Base-by-base conservation (phyloP, 1,284 basidiomycete species). In the Irpex lacteus region DNA sequence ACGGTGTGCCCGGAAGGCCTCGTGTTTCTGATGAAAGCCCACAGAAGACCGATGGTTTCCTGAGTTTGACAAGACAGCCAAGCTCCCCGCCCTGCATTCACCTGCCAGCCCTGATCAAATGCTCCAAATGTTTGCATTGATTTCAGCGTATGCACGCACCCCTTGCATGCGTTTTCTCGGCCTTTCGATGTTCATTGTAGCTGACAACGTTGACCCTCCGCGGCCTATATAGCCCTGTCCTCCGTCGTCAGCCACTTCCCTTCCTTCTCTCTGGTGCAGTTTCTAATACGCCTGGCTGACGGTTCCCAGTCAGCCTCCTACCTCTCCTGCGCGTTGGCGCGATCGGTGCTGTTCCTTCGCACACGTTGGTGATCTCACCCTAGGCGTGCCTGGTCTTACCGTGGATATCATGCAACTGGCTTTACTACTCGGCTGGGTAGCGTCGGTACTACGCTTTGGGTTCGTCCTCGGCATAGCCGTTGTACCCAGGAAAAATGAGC, bases 381-480 rank as follows among this genome's bases (percentile, higher is more conserved):
- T 47, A 47, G 40, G n/a, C 40, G 50, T 53, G 50, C 21, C 50
- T 53, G 21, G 50, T 9, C 18, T 18, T 21, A 26, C 15, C 19
- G 18, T 18, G 21, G 50, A 53, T 18, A 53, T 21, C 11, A 56
- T 56, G 54, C 26, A 4, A 18, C 36, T n/a, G 11, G 18, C 13
- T 32, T 60, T 47, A n/a, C 19, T 60, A 61, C 58, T 60, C 59
- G 36, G 36, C 57, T 54, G 18, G 64, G 37, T 61, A 47, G 11
- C 40, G 56, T 50, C 15, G 18, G 38, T 11, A 50, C 37, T 21
- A 50, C 38, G 32, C n/a, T 49, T 3, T 55, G 53, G 38, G 18
- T 50, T 9, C 61, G 52, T 60, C 4, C 15, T 60, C 58, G 58
- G 37, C 18, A 6, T 21, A 26, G 3, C 18, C 54, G 11, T 62